Evolutionary conservation across 139 green algal genomes (phyloP).

Genomic region (Astrephomene gubernaculifera): DNA sequence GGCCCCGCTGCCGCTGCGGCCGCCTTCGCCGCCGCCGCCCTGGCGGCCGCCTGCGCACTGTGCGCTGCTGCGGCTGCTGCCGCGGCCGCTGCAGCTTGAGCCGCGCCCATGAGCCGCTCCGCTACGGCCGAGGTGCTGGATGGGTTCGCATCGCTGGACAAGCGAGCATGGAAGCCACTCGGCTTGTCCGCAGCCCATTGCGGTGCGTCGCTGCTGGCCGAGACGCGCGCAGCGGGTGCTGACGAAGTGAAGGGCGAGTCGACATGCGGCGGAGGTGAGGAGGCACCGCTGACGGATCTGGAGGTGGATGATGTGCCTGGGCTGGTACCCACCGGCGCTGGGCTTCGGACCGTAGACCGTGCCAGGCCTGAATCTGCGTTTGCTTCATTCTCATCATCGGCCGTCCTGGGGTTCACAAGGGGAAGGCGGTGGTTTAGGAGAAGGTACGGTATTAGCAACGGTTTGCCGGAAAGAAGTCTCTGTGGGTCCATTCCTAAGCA

Average conservation of each 20-base stretch:
- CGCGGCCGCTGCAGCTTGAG: not conserved
- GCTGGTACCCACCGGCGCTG: too few relatives aligned
- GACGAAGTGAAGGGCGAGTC: not conserved
- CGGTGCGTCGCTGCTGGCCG: not conserved
- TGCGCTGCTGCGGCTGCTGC: not conserved
- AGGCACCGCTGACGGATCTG: too few relatives aligned
- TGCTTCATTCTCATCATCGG: too few relatives aligned
- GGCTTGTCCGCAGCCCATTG: not conserved
- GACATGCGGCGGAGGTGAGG: not conserved
- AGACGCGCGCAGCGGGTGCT: not conserved
- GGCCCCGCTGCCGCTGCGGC: not conserved
- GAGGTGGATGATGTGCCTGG: too few relatives aligned
- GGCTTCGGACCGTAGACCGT: too few relatives aligned
- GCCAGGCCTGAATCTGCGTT: too few relatives aligned
- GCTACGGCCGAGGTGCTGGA: not conserved
- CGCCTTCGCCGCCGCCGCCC: not conserved
- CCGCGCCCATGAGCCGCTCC: not conserved
- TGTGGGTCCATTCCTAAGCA: too few relatives aligned
- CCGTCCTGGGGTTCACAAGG: too few relatives aligned
- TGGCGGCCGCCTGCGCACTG: not conserved
- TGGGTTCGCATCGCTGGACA: not conserved
- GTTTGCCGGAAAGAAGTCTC: too few relatives aligned
- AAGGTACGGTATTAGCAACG: too few relatives aligned
- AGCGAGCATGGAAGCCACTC: too few relatives aligned
- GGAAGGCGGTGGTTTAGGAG: too few relatives aligned